Conservation (phyloP, 192 early-diverging fungal genomes). For the Umbelopsis sp. region DNA sequence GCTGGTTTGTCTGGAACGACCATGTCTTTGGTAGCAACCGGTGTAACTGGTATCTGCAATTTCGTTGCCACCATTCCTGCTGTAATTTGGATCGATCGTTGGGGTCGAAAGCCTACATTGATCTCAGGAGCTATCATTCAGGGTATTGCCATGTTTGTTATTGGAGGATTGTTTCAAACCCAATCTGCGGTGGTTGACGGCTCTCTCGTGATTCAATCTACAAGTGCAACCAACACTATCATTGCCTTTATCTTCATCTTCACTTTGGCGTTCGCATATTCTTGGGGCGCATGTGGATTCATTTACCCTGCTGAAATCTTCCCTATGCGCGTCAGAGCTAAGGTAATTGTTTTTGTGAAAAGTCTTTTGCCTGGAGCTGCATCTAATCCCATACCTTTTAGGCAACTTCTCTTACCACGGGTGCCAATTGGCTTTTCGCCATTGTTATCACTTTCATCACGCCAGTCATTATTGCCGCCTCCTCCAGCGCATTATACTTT, state of each 20-base stretch:
- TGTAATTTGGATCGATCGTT: constrained; percentile 68
- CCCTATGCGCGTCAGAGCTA: constrained; percentile 22
- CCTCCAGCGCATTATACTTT: constrained; percentile 28
- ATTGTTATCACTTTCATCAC: constrained; percentile 29
- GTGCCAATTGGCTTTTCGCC: constrained; percentile 27
- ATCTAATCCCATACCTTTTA: not conserved
- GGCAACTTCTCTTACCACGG: constrained; percentile 20
- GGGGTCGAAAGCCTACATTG: constrained; percentile 71
- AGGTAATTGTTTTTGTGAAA: not conserved
- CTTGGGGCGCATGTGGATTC: constrained; percentile 37
- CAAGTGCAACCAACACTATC: constrained; percentile 19
- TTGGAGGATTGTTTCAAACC: constrained; percentile 47
- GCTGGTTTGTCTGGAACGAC: constrained; percentile 51
- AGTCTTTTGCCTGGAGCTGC: not conserved
- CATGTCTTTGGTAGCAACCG: constrained; percentile 55
- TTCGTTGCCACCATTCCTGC: constrained; percentile 74
- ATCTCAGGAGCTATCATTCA: constrained; percentile 58
- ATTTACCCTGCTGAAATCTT: constrained; percentile 40
- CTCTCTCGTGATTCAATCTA: constrained; percentile 8
- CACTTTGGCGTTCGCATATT: constrained; percentile 36
- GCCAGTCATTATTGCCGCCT: constrained; percentile 24
- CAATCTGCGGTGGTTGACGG: constrained; percentile 23
- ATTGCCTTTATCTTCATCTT: constrained; percentile 46
- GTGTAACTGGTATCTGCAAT: constrained; percentile 75
- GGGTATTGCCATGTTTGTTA: constrained; percentile 41